These are phyloP conservation scores for Globisporangium middletonii DNA, from an alignment of 352 stramenopile species.

Conservation along the genomic window DNA sequence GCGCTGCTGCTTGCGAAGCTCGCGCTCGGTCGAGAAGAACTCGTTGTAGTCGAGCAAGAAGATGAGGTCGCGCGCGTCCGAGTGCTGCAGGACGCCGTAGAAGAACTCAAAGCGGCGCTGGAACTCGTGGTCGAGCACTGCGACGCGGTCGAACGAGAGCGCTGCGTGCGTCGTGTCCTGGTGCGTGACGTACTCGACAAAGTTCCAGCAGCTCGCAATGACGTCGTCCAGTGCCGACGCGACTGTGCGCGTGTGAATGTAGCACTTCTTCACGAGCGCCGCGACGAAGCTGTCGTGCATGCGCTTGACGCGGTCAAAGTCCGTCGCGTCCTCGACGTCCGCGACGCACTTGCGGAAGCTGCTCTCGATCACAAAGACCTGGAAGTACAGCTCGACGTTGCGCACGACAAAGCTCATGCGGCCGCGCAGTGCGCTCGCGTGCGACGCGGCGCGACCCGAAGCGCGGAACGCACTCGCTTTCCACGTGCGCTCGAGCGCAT, in stretches of 20 bases:
- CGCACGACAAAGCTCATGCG: constrained; percentile 76
- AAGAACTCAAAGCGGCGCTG: constrained; percentile 51
- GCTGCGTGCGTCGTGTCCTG: constrained; percentile 15
- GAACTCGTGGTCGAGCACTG: constrained; percentile 48
- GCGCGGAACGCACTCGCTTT: constrained; percentile 37
- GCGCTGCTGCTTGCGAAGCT: constrained; percentile 22
- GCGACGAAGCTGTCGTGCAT: constrained; percentile 70
- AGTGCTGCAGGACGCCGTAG: constrained; percentile 55
- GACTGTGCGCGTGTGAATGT: constrained; percentile 61
- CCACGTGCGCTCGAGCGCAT: constrained; percentile 64
- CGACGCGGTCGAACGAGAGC: constrained; percentile 27
- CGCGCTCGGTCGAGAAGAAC: constrained; percentile 47
- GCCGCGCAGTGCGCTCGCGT: constrained; percentile 34
- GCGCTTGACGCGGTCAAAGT: constrained; percentile 70
- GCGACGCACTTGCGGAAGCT: constrained; percentile 49
- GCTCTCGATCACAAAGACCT: constrained; percentile 72
- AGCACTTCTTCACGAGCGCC: constrained; percentile 57
- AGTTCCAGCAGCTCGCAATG: constrained; percentile 58
- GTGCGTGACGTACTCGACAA: constrained; percentile 59
- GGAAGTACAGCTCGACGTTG: constrained; percentile 68
- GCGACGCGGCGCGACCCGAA: constrained; percentile 6
- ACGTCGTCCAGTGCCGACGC: constrained; percentile 52
- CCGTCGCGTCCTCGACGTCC: constrained; percentile 35
- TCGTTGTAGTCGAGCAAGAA: constrained; percentile 71
- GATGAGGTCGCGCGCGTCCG: constrained; percentile 57